Base-by-base conservation (phyloP, 2,329 filamentous ascomycete genomes). In the Aureobasidium sp. region DNA sequence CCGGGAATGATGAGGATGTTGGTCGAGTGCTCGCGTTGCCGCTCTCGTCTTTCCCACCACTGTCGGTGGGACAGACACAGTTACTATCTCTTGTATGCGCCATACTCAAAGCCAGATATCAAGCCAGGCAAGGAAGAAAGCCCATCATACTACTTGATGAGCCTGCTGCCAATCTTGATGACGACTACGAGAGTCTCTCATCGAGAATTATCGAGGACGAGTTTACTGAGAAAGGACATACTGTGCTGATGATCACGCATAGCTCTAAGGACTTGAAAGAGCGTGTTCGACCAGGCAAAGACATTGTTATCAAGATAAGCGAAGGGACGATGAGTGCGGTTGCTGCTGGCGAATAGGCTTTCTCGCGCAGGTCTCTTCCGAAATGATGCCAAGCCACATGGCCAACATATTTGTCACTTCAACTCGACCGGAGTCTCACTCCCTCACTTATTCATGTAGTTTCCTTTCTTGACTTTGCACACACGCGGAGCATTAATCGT, bases 241-340 rank as follows among this genome's bases (percentile, higher is more conserved):
- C 86, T 0, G 80, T 89, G 61, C 75, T 85, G 54, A 76, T 79
- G 0, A 79, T 85, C 1, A 81, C 81, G 3, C 82, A 85, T 69
- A 80, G 81, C 21, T 73, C 84, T 41, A 77, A 8, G 6, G 53
- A 29, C 6, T 5, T 57, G 11, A 6, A 9, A 8, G 15, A 57
- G 53, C 11, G 25, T 11, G 41, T 57, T 4, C 36, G 34, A 16
- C 10, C 8, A 11, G 41, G 27, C 2, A 47, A n/a, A n/a, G 53
- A 57, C 11, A 11, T 34, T 10, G n/a, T 55, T 44, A 27, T 44
- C 13, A 30, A 15, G 27, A 21, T 55, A 5, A 25, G 3, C 5
- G 7, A n/a, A 2, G 21, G 50, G 10, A 29, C 21, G 50, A 25
- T 21, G 29, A 32, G 10, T 36, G 47, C 27, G 41, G 41, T 47